These are phyloP conservation scores for Lactuca sativa DNA, from an alignment of 129 eudicot genomes.

Conservation along the genomic window DNA sequence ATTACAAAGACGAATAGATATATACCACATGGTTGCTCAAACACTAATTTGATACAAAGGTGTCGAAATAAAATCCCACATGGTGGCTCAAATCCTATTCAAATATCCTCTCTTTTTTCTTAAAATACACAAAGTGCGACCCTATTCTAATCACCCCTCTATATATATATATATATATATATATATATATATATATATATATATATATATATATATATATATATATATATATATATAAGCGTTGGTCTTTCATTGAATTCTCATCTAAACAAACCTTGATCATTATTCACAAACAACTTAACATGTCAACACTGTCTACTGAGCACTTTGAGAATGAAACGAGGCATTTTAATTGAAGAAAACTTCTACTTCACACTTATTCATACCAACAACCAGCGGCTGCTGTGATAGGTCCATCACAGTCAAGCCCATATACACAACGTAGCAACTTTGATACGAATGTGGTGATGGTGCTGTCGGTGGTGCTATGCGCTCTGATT, in stretches of 20 bases:
- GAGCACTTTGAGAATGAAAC: background rate
- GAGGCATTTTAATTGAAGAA: conserved; percentile 18
- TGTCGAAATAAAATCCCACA: background rate
- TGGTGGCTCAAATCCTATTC: too few relatives aligned
- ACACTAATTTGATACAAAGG: background rate
- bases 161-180: too few relatives aligned
- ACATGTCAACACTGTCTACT: conserved; percentile 33
- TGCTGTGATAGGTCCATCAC: conserved; percentile 11
- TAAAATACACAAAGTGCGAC: too few relatives aligned
- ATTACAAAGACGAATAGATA: background rate
- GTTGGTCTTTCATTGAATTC: conserved; percentile 1
- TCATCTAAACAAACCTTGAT: background rate
- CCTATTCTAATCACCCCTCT: too few relatives aligned
- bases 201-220: too few relatives aligned
- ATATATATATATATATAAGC: too few relatives aligned
- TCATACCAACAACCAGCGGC: conserved; percentile 12
- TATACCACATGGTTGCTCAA: conserved; percentile 20
- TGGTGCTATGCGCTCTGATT: conserved; percentile 74
- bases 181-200: too few relatives aligned
- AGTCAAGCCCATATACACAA: conserved; percentile 30
- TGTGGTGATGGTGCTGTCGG: conserved; percentile 77
- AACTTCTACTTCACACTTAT: conserved; percentile 35
- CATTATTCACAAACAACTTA: background rate
- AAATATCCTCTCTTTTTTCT: too few relatives aligned
- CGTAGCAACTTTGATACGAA: conserved; percentile 66